Conservation (phyloP, 192 early-diverging fungal species). For the Phlyctochytrium planicorne region DNA sequence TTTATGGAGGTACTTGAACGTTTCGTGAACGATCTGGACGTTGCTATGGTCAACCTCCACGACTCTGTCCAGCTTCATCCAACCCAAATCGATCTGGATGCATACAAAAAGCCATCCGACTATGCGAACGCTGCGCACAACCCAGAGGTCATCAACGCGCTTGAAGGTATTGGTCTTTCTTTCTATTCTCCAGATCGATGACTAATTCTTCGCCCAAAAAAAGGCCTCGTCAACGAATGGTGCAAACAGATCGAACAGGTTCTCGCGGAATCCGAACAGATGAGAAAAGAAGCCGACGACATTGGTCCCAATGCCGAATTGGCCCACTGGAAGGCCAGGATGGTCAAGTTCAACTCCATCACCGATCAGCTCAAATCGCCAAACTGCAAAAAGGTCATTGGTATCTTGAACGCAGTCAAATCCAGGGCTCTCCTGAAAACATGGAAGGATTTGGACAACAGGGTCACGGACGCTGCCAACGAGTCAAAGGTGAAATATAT, state of each 20-base stretch:
- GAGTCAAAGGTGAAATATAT: conserved; percentile 56
- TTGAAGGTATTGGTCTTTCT: conserved; percentile 50
- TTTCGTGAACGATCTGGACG: conserved; percentile 60
- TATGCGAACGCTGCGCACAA: conserved; percentile 56
- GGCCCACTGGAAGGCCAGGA: conserved; percentile 67
- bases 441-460: conserved; percentile 66
- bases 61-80: conserved; percentile 59
- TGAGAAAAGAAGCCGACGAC: conserved; percentile 70
- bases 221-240: conserved; percentile 61
- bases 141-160: conserved; percentile 54
- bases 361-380: conserved; percentile 62
- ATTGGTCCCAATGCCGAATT: conserved; percentile 70
- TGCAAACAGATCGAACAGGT: conserved; percentile 70
- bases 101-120: conserved; percentile 56
- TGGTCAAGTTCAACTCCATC: conserved; percentile 70
- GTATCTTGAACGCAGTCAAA: conserved; percentile 62
- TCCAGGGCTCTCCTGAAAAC: conserved; percentile 53
- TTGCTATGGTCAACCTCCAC: conserved; percentile 67
- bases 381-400: conserved; percentile 66
- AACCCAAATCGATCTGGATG: conserved; percentile 53
- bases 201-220: not conserved
- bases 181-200: conserved; percentile 8
- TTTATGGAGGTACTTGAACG: conserved; percentile 61
- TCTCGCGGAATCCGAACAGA: conserved; percentile 63
- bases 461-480: conserved; percentile 69